A percentile compares a stretch with the other conserved stretches of the same genome.
Evolutionary conservation across 352 stramenopile species (phyloP).

Genomic region (Pythium brassicae): DNA sequence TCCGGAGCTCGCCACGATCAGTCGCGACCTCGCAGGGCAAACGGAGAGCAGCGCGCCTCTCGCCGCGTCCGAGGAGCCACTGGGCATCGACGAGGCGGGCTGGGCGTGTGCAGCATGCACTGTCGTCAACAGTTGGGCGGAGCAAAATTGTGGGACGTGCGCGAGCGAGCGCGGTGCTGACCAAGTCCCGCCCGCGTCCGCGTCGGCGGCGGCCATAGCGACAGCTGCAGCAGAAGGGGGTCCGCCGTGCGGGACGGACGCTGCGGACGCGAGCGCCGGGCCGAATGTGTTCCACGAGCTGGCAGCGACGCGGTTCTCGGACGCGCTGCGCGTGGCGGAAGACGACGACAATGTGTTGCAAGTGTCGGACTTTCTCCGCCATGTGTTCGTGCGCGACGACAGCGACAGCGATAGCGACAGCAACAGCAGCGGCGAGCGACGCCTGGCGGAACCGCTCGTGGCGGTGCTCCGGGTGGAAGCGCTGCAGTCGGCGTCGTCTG

Average conservation of each 20-base stretch:
- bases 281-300: constrained; percentile 19
- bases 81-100: constrained; percentile 11
- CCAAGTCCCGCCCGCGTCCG: constrained; percentile 19
- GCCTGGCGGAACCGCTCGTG: constrained; percentile 3
- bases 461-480: constrained; percentile 21
- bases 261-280: neutral
- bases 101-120: constrained; percentile 68
- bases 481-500: constrained; percentile 19
- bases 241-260: neutral
- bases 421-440: neutral
- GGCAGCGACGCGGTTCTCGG: constrained; percentile 26
- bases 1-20: constrained; percentile 29
- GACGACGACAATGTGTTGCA: constrained; percentile 16
- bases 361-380: constrained; percentile 24
- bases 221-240: neutral
- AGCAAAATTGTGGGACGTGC: constrained; percentile 45
- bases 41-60: neutral
- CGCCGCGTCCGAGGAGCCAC: neutral
- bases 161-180: constrained; percentile 44
- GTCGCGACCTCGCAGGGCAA: constrained; percentile 6
- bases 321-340: constrained; percentile 31
- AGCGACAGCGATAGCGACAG: too few species aligned
- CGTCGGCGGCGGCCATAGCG: neutral
- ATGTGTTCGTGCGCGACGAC: constrained; percentile 20
- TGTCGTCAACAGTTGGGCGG: constrained; percentile 57